Conservation (phyloP, 371 early-diverging fungal species). For the Dipsacomyces acuminosporus region DNA sequence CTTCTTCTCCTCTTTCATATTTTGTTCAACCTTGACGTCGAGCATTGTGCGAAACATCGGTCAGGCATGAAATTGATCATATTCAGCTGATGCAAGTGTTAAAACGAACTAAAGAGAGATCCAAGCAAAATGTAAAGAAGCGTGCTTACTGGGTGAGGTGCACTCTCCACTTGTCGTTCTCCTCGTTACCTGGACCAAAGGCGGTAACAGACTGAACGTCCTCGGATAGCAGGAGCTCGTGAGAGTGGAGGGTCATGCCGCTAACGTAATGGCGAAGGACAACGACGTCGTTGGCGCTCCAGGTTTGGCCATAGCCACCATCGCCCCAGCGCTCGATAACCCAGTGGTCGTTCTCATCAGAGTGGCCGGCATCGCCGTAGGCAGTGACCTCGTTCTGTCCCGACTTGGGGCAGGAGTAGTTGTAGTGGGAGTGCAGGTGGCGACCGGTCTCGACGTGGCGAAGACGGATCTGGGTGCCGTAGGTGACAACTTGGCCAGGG, state of each 20-base stretch:
- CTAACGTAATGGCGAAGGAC: constrained; percentile 44
- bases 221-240: constrained; percentile 45
- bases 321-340: constrained; percentile 54
- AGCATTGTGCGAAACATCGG: too few species aligned
- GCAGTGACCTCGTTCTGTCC: constrained; percentile 60
- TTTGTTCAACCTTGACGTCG: too few species aligned
- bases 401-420: constrained; percentile 50
- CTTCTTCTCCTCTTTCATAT: too few species aligned
- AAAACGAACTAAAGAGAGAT: too few species aligned
- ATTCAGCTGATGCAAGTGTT: too few species aligned
- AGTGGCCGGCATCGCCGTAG: constrained; percentile 47
- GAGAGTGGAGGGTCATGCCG: constrained; percentile 49
- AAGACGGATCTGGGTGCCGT: constrained; percentile 55
- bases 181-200: constrained; percentile 51
- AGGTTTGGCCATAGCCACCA: constrained; percentile 41
- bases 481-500: constrained; percentile 50
- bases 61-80: too few species aligned
- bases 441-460: constrained; percentile 50
- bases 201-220: constrained; percentile 54
- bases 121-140: neutral
- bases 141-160: constrained; percentile 8
- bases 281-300: constrained; percentile 26
- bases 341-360: constrained; percentile 60
- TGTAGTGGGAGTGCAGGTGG: constrained; percentile 58
- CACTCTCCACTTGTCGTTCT: constrained; percentile 57